Evolutionary conservation across 768 basidiomycete species (phyloP), one percentile per base, ranked within the genome.

Genomic region (Astraeus odoratus): DNA sequence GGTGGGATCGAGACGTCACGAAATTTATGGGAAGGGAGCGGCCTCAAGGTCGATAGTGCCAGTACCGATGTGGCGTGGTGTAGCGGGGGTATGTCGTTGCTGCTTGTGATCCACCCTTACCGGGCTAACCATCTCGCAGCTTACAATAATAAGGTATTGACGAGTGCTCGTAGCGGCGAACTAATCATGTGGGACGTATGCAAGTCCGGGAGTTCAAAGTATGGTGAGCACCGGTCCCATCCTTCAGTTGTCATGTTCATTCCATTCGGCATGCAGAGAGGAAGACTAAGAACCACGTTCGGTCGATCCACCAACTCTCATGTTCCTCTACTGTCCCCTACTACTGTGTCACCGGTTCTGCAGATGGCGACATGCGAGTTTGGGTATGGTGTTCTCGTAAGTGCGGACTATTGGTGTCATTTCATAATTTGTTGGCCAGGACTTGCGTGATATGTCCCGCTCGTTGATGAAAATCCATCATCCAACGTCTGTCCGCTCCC

Each of bases 41-140:
- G 83, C 0, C 65, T 90, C 44, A 89, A 88, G 64, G 78, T 84
- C 16, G 86, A 89, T 43, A 82, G 83, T 56, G 75, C 81, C 0
- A 81, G 76, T 53, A 90, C 86, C 0, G 86, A 86, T 55, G 80
- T 89, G 16, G 82, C 77, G n/a, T 90, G 87, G 87, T 81, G 80
- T 20, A 72, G 73, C 52, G 83, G 81, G 43, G 61, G 83, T 84
- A 48, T 45, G 78, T 69, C 26, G n/a, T 18, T 9, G 25, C 18
- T n/a, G 16, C 13, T 44, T 20, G 29, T 22, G 7, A 45, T 42
- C 23, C 27, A 27, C 31, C 22, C 1, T 33, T 33, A 6, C 37
- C 34, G 19, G 8, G n/a, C 41, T 45, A 22, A 56, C 34, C 41
- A 37, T n/a, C 39, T 49, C 16, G 30, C 50, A 89, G 86, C 61